phyloP scores from a whole-genome alignment of 129 eudicot species.

The Smallanthus sonchifolius region DNA sequence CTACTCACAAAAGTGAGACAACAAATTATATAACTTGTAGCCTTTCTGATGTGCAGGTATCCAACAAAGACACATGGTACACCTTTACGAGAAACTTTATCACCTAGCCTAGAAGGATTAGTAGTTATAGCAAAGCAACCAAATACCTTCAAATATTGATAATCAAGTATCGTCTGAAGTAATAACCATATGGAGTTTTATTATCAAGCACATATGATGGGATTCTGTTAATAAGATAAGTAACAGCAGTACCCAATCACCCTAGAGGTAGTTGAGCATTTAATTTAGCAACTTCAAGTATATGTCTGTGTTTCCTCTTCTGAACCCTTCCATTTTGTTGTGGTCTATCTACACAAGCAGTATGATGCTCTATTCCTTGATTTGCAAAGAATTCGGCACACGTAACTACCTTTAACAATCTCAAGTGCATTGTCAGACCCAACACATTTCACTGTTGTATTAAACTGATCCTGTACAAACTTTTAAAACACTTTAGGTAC shows the following conservation, averaged over 20 bases:
- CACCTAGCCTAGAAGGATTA: not conserved
- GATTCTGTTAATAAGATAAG: too few relatives aligned
- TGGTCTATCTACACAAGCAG: too few relatives aligned
- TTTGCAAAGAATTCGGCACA: not conserved
- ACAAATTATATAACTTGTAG: not conserved
- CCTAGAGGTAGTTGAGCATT: not conserved
- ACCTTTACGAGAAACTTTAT: not conserved
- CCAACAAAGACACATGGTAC: not conserved
- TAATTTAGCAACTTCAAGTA: too few relatives aligned
- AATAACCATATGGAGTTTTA: too few relatives aligned
- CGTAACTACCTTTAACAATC: not conserved
- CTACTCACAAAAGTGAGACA: too few relatives aligned
- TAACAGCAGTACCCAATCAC: not conserved
- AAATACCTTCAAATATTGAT: too few relatives aligned
- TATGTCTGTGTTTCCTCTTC: too few relatives aligned
- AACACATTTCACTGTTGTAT: not conserved
- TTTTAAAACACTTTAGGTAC: not conserved
- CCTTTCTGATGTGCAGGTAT: not conserved
- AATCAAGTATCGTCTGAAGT: too few relatives aligned
- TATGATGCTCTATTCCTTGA: too few relatives aligned
- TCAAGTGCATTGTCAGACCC: not conserved
- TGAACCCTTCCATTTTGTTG: too few relatives aligned
- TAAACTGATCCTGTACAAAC: not conserved
- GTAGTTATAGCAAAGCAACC: not conserved
- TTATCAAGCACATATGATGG: too few relatives aligned